Evolutionary conservation across 192 early-diverging fungal species (phyloP).

Genomic region (Umbelopsis ramanniana): DNA sequence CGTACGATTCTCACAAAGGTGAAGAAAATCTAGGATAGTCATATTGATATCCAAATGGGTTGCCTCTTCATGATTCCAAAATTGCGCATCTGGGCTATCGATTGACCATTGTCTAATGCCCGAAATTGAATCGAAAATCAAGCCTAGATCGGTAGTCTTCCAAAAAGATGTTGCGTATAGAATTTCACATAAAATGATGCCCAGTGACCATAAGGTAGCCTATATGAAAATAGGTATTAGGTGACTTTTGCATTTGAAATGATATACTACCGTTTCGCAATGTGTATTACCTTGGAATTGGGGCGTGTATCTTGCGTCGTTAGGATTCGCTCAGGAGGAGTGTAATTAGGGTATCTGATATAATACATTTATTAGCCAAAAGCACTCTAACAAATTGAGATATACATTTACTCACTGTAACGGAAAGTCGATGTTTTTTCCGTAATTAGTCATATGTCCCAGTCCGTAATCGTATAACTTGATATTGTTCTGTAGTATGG

Average conservation of each 20-base stretch:
- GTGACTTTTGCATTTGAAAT: too few species aligned
- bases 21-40: conserved; percentile 47
- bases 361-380: not conserved
- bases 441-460: conserved; percentile 60
- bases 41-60: conserved; percentile 47
- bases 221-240: conserved; percentile 2
- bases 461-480: conserved; percentile 64
- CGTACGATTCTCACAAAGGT: conserved; percentile 9
- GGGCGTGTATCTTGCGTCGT: not conserved
- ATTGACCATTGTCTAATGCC: conserved; percentile 36
- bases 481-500: conserved; percentile 35
- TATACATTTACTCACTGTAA: conserved; percentile 46
- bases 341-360: conserved; percentile 45
- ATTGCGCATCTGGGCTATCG: conserved; percentile 30
- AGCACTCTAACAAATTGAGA: not conserved
- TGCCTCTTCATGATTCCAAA: conserved; percentile 43
- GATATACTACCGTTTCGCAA: not conserved
- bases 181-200: conserved; percentile 57
- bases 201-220: conserved; percentile 63
- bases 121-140: conserved; percentile 52
- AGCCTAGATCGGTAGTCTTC: conserved; percentile 52
- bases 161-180: conserved; percentile 57
- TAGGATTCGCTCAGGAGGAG: conserved; percentile 40
- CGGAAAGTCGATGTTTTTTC: conserved; percentile 61
- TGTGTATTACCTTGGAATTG: conserved; percentile 1